These are phyloP conservation scores for Teratosphaeriaceae sp. DNA, from an alignment of 2,329 filamentous ascomycete genomes.

Conservation along the genomic window DNA sequence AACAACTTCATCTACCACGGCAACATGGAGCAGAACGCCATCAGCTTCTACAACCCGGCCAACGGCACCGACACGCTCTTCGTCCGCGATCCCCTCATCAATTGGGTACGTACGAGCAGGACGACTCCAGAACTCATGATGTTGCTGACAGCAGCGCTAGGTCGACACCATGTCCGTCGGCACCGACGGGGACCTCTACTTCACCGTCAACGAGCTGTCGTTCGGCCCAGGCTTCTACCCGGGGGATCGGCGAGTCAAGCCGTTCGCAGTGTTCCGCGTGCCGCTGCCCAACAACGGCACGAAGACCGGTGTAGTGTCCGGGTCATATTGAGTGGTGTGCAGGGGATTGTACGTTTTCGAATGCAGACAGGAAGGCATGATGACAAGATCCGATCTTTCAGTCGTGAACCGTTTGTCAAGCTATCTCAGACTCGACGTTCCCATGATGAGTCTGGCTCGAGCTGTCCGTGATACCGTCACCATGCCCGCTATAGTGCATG, in stretches of 20 bases:
- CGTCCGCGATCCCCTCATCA: conserved; percentile 41
- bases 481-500: too few species aligned
- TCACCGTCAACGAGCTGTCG: conserved; percentile 46
- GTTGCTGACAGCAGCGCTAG: too few species aligned
- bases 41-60: conserved; percentile 40
- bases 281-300: conserved; percentile 37
- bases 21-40: conserved; percentile 45
- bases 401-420: too few species aligned
- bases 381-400: too few species aligned
- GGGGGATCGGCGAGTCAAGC: conserved; percentile 35
- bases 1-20: conserved; percentile 45
- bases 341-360: too few species aligned
- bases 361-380: too few species aligned
- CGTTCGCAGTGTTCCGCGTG: conserved; percentile 38
- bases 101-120: conserved; percentile 32
- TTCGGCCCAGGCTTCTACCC: conserved; percentile 21
- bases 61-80: conserved; percentile 40
- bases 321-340: too few species aligned
- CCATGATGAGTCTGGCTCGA: too few species aligned
- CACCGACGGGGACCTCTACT: conserved; percentile 46
- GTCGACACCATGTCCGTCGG: conserved; percentile 37
- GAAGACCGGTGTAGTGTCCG: too few species aligned
- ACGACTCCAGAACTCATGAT: too few species aligned
- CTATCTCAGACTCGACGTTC: too few species aligned
- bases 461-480: too few species aligned